Base-by-base conservation (phyloP, 257 asterid species). In the Cordia subcordata region DNA sequence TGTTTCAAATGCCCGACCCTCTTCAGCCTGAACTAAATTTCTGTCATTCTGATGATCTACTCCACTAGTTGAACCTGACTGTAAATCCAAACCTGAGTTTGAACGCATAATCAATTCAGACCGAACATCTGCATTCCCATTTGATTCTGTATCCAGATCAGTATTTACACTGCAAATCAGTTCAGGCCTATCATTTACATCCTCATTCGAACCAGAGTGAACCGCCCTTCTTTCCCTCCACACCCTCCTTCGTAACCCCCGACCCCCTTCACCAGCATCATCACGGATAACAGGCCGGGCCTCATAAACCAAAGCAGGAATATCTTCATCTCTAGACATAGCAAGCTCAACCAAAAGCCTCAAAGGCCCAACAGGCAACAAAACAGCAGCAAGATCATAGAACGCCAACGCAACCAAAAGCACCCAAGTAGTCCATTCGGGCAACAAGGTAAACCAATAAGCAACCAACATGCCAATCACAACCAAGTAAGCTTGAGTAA, bases 291-390 rank as follows among this genome's bases (percentile, higher is more conserved):
- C 69, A 0, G 99, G 99, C 1, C 97, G 79, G 0, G 99, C 97
- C 80, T 92, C 99, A 5, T 92, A 92, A n/a, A 92, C 99, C 39
- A 93, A 77, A 61, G 99, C 97, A 10, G 99, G 99, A n/a, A 92
- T 86, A 60, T 89, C 97, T 70, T 93, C 99, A 56, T 89, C 99
- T 73, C 99, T 75, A 20, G 92, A 77, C 37, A 86, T 83, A 4
- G 97, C 97, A 58, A 93, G 91, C 85, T 93, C 97, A 1, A 93
- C 99, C 79, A 93, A 78, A 61, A 92, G 83, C 79, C 95, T 86
- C 74, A 88, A 67, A 8, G 99, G 99, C 11, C 99, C 96, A 51
- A 87, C 96, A 0, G 99, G 99, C 75, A 88, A 63, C 79, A 92
- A 79, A 77, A 92, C 99, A 0, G 99, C 99, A 8, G 94, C 99